phyloP scores from a whole-genome alignment of 1,284 basidiomycete species.

The Microbotryomycetes sp. region DNA sequence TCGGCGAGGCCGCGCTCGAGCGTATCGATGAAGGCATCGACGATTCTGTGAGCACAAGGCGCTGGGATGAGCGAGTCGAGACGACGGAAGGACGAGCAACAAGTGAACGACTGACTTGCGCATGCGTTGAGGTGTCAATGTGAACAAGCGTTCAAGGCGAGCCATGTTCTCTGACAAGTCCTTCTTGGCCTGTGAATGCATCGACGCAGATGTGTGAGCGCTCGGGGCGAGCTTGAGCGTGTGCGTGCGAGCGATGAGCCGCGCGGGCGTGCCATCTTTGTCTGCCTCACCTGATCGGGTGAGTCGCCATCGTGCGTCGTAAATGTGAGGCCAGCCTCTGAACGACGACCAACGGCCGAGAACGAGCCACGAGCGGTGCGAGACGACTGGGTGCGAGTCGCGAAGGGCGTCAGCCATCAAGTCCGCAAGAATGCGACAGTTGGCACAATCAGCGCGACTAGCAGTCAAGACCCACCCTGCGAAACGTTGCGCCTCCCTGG shows the following conservation, averaged over 20 bases:
- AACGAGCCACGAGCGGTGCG: constrained; percentile 21
- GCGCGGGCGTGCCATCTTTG: no score
- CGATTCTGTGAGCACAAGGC: constrained; percentile 53
- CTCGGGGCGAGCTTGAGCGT: not conserved
- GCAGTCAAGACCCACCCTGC: not conserved
- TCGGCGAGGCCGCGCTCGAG: constrained; percentile 81
- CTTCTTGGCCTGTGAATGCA: not conserved
- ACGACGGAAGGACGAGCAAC: not conserved
- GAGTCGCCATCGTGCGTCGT: not conserved
- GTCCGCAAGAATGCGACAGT: not conserved
- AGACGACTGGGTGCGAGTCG: constrained; percentile 4
- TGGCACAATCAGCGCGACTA: not conserved
- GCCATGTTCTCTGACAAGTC: constrained; percentile 25
- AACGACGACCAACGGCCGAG: constrained; percentile 24
- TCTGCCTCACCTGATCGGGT: not conserved
- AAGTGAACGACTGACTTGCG: constrained; percentile 52
- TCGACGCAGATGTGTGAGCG: not conserved
- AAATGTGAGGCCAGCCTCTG: constrained; percentile 8
- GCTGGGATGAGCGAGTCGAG: not conserved
- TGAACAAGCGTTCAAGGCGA: constrained; percentile 49
- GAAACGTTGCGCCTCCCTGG: not conserved
- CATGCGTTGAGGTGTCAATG: constrained; percentile 86
- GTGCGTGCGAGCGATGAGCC: not conserved
- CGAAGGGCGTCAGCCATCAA: not conserved
- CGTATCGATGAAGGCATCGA: constrained; percentile 87